A percentile compares a stretch with the other conserved stretches of the same genome.
Conservation (phyloP, 345 rosid genomes). For the Euphorbia tirucalli region DNA sequence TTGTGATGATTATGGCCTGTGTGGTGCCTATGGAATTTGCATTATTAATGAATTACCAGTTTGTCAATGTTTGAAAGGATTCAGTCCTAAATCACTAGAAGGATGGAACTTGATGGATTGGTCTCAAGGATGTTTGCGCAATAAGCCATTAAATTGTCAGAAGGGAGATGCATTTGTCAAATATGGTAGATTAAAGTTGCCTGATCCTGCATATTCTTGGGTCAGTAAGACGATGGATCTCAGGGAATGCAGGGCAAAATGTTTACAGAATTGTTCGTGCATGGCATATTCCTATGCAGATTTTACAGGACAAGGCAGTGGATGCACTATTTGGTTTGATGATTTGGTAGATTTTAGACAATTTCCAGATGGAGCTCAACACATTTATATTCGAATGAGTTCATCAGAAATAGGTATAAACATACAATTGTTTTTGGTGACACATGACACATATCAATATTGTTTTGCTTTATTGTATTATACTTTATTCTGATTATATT, state of each 20-base stretch:
- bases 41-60: background rate
- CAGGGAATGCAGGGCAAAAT: constrained; percentile 16
- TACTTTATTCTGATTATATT: background rate
- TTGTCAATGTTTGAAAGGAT: background rate
- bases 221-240: constrained; percentile 13
- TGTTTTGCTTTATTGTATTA: too few species aligned
- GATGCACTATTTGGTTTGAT: constrained; percentile 16
- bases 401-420: constrained; percentile 21
- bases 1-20: background rate
- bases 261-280: constrained; percentile 20
- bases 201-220: constrained; percentile 18
- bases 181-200: constrained; percentile 8
- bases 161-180: too few species aligned
- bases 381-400: constrained; percentile 8
- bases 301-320: constrained; percentile 14
- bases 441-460: too few species aligned
- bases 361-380: background rate
- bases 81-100: background rate
- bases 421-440: too few species aligned
- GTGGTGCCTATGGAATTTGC: constrained; percentile 8
- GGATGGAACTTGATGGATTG: background rate
- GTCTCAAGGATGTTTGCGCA: constrained; percentile 2
- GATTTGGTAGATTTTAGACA: constrained; percentile 17
- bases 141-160: background rate
- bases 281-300: constrained; percentile 14